Evolutionary conservation across 768 basidiomycete genomes (phyloP), one percentile per base, ranked within the genome.

Genomic region (Serendipita sp.): DNA sequence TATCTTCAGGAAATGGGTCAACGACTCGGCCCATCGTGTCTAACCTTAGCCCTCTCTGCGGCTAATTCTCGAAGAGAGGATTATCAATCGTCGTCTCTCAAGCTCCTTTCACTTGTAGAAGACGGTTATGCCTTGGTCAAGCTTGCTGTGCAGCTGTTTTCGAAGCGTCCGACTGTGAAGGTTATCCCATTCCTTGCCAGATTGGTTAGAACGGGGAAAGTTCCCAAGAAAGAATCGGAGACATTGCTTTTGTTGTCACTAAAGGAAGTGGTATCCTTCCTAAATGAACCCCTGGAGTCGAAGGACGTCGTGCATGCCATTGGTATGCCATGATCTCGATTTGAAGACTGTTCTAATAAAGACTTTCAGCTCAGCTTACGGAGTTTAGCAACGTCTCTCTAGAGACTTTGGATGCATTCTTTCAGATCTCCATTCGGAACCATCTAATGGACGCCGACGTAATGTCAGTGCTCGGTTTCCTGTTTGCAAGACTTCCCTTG

Each of bases 121-220:
- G 34, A 38, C 7, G 34, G 34, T 5, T 14, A 38, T 38, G 14
- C 14, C 34, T 14, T 38, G 34, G 34, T 38, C 14, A 38, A 38
- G 34, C 34, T 5, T 7, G 34, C 14, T 38, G 34, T 38, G 14
- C 7, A 14, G 34, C 34, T 24, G 31, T 24, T 42, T 22, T 26
- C 60, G 60, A n/a, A 16, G 30, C 24, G 16, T 3, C 34, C 22
- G 3, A 28, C 61, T 28, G n/a, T n/a, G 42, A 61, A n/a, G n/a
- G n/a, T 58, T 58, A 38, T 20, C n/a, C 73, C 69, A 0, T 66
- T 80, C 4, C 60, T 83, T 5, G 58, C 42, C 9, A 14, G 13
- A 11, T 28, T 56, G n/a, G 33, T 38, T 20, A n/a, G 9, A 41
- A 28, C 14, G 11, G 30, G 11, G n/a, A 38, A 14, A 38, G 34